Evolutionary conservation across 1,139 yeast genomes (phyloP), one percentile per base, ranked within the genome.

Genomic region (Chernovozyma sophiae-reginae): DNA sequence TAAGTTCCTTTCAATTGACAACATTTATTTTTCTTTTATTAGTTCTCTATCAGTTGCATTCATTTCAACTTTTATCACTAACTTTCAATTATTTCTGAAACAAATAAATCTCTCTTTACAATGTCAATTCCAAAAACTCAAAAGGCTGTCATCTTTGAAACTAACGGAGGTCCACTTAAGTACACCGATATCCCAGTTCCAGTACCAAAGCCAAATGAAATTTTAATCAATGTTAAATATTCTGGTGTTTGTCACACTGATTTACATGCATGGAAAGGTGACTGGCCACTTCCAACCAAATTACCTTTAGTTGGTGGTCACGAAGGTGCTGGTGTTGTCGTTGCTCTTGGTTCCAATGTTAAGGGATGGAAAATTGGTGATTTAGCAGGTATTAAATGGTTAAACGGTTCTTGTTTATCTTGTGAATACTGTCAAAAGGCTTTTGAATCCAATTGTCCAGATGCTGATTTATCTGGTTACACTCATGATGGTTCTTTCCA

Each of bases 321-420:
- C 69, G 94, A 84, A 65, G 92, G 92, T 65, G 89, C 90, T 27
- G 94, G 94, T 62, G 77, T 77, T 27, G 92, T 84, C 45, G 90
- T 82, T 42, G 87, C 52, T 73, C 48, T 77, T 68, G 94, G 92
- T 55, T 66, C 66, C 31, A 71, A 77, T 47, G 94, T 83, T 48
- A 72, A 65, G 51, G 80, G 81, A 30, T 81, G 84, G 68, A 73
- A 81, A 55, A 59, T 81, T 52, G 94, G 94, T 53, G 92, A 84
- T 58, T 68, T 59, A 37, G 94, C 92, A 41, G 94, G 92, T 57
- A 68, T 83, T 56, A 83, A 84, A 61, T 73, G 78, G 78, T 65
- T 82, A 60, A 81, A 82, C 61, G 79, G 83, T 47, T 79, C 89
- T 35, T 84, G 94, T 67, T 64, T 78, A 66, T 53, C 74, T 39